A percentile compares a stretch with the other conserved stretches of the same genome.
These are phyloP conservation scores for Lantana camara DNA, from an alignment of 257 asterid species.

Conservation along the genomic window DNA sequence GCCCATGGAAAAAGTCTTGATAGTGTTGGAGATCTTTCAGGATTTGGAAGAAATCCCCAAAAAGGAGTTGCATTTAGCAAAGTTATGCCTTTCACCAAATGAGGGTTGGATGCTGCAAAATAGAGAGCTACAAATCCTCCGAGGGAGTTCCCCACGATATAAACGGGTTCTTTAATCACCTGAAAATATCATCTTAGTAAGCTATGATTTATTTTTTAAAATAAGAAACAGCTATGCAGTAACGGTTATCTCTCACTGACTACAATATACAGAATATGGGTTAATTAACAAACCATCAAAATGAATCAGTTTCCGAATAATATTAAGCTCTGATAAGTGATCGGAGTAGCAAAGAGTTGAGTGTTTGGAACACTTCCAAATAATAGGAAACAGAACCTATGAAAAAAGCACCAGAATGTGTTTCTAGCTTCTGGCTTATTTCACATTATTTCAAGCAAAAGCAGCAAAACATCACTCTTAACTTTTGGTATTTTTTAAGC, in stretches of 20 bases:
- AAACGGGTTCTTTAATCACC: slow-evolving; percentile 92
- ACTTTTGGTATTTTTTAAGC: too few relatives aligned
- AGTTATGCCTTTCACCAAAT: slow-evolving; percentile 87
- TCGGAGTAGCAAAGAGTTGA: too few relatives aligned
- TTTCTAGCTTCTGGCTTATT: too few relatives aligned
- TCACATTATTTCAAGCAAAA: too few relatives aligned
- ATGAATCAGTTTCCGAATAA: too few relatives aligned
- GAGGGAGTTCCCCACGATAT: slow-evolving; percentile 91
- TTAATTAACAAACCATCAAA: too few relatives aligned
- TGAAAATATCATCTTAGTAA: slow-evolving; percentile 30
- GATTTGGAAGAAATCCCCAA: slow-evolving; percentile 95
- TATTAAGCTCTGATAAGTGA: too few relatives aligned
- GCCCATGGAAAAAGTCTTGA: slow-evolving; percentile 87
- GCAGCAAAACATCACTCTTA: too few relatives aligned
- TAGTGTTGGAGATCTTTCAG: slow-evolving; percentile 70
- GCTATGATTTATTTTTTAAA: not conserved
- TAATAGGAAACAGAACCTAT: too few relatives aligned
- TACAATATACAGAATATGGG: too few relatives aligned
- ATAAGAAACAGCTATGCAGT: slow-evolving; percentile 17
- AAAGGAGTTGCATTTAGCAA: slow-evolving; percentile 93
- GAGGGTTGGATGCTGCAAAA: slow-evolving; percentile 81
- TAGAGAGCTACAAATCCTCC: slow-evolving; percentile 92
- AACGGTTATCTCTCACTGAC: not conserved
- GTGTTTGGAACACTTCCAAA: too few relatives aligned
- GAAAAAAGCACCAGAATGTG: too few relatives aligned